These are phyloP conservation scores for Boletus vinaceobasis DNA, from an alignment of 768 basidiomycete genomes.

Conservation along the genomic window DNA sequence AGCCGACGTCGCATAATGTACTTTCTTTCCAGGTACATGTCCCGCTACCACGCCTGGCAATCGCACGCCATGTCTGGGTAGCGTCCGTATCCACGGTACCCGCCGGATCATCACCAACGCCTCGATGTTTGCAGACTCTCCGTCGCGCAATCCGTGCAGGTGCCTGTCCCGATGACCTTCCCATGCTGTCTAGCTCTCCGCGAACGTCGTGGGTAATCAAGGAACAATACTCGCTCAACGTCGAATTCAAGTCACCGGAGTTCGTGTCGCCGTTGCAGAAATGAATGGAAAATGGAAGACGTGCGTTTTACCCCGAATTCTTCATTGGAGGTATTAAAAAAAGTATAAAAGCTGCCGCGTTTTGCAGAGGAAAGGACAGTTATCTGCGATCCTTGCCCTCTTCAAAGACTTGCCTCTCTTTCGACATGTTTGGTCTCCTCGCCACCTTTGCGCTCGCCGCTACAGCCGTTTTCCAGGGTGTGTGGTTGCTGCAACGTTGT, in stretches of 20 bases:
- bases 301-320: not conserved
- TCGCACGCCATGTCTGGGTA: not conserved
- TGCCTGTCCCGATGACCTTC: not conserved
- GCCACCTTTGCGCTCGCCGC: conserved; percentile 14
- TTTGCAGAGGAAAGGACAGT: not conserved
- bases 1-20: not conserved
- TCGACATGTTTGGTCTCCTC: conserved; percentile 20
- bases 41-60: not conserved
- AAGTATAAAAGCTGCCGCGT: conserved; percentile 18
- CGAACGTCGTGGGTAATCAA: not conserved
- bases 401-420: not conserved
- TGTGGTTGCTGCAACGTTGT: not conserved
- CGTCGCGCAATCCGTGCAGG: no score
- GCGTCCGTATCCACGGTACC: not conserved
- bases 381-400: not conserved
- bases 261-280: not conserved
- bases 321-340: not conserved
- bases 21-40: not conserved
- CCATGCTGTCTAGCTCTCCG: not conserved
- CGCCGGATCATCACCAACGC: not conserved
- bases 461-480: conserved; percentile 14
- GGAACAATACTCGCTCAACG: no score
- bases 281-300: not conserved
- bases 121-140: not conserved
- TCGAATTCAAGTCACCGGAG: not conserved